Evolutionary conservation across 768 basidiomycete genomes (phyloP).

Genomic region (Pleurotus cornucopiae): DNA sequence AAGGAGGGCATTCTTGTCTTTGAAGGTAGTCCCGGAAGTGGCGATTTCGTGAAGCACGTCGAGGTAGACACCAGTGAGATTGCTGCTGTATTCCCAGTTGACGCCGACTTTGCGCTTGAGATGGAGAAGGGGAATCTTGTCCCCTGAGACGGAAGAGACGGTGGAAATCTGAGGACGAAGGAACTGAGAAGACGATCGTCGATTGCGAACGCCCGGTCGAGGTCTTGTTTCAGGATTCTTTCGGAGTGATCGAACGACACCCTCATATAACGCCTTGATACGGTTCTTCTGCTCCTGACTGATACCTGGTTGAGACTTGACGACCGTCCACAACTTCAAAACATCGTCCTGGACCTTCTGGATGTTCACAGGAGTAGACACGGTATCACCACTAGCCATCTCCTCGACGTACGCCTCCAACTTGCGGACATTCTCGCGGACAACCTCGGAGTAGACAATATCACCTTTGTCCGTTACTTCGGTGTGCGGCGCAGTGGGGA

Average conservation of each 20-base stretch:
- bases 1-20: constrained; percentile 97
- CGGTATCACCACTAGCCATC: constrained; percentile 94
- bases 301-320: constrained; percentile 96
- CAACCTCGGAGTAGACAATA: constrained; percentile 91
- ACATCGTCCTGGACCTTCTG: constrained; percentile 98
- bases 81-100: constrained; percentile 96
- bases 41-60: constrained; percentile 98
- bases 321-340: constrained; percentile 93
- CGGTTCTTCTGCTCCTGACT: constrained; percentile 95
- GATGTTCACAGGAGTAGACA: constrained; percentile 80
- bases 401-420: constrained; percentile 97
- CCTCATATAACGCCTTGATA: constrained; percentile 93
- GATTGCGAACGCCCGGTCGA: constrained; percentile 56
- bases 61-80: constrained; percentile 91
- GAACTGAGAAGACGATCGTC: constrained; percentile 96
- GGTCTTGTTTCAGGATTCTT: constrained; percentile 64
- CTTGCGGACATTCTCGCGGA: constrained; percentile 94
- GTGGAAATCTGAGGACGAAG: constrained; percentile 84
- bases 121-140: constrained; percentile 92
- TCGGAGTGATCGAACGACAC: constrained; percentile 89
- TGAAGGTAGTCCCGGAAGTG: constrained; percentile 96
- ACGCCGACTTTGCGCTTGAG: constrained; percentile 95
- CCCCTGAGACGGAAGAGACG: constrained; percentile 67
- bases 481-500: constrained; percentile 96
- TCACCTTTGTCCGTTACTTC: constrained; percentile 93